Evolutionary conservation across 768 basidiomycete genomes (phyloP).

Genomic region (Leccinum longicurvipes): DNA sequence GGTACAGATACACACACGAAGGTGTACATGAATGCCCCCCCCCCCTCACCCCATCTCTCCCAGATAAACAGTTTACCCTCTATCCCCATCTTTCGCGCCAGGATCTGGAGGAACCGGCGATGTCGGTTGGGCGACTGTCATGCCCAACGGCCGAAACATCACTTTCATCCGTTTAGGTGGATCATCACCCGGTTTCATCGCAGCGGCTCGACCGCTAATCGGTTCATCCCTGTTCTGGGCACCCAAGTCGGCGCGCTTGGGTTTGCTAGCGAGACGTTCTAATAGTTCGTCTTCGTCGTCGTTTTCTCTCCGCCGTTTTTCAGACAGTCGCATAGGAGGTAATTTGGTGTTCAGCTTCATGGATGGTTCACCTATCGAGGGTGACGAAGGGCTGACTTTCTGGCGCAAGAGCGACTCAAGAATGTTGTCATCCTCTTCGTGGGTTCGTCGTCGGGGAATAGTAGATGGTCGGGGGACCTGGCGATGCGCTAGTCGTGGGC

Average conservation of each 20-base stretch:
- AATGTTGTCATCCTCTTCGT: constrained; percentile 51
- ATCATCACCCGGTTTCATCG: constrained; percentile 35
- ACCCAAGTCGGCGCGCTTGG: constrained; percentile 53
- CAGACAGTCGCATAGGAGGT: constrained; percentile 51
- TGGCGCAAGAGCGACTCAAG: constrained; percentile 52
- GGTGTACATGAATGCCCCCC: neutral
- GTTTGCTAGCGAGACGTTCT: constrained; percentile 55
- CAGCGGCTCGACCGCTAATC: constrained; percentile 18
- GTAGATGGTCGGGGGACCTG: constrained; percentile 37
- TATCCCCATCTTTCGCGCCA: constrained; percentile 71
- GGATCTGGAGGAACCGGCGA: constrained; percentile 54
- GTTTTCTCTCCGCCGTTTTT: constrained; percentile 68
- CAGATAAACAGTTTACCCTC: constrained; percentile 42
- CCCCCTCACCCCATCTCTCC: constrained; percentile 37
- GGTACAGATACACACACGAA: constrained; percentile 8
- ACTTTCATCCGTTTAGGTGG: constrained; percentile 74
- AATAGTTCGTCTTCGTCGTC: constrained; percentile 70
- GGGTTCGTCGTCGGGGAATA: constrained; percentile 42
- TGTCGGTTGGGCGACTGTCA: constrained; percentile 31
- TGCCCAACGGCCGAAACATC: constrained; percentile 48
- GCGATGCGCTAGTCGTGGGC: constrained; percentile 38
- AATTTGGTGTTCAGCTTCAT: constrained; percentile 32
- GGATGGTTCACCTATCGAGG: constrained; percentile 30
- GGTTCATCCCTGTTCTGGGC: constrained; percentile 39
- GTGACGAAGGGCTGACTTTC: constrained; percentile 36